phyloP scores from a whole-genome alignment of 345 rosid genomes.

The Sonneratia caseolaris region DNA sequence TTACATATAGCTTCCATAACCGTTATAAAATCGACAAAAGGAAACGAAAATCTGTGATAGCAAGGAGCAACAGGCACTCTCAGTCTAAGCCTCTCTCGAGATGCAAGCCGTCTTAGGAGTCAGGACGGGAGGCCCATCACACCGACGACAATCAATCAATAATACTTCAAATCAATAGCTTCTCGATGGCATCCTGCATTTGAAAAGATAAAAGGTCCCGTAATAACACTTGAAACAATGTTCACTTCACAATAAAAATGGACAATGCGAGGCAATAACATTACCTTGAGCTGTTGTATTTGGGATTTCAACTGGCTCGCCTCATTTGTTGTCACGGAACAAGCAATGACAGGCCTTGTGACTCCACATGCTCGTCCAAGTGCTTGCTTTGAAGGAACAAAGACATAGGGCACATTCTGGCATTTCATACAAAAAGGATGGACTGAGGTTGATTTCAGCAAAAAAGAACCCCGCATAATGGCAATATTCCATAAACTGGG shows the following conservation, averaged over 20 bases:
- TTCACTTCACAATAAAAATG: too few relatives aligned
- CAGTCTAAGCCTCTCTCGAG: slow-evolving; percentile 65
- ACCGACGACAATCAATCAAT: slow-evolving; percentile 49
- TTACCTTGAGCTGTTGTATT: slow-evolving; percentile 82
- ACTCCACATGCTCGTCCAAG: slow-evolving; percentile 98
- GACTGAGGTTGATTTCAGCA: not conserved
- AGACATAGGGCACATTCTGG: slow-evolving; percentile 97
- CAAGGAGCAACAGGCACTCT: slow-evolving; percentile 17
- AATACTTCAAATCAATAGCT: slow-evolving; percentile 56
- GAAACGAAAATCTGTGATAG: not conserved
- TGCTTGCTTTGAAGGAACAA: slow-evolving; percentile 94
- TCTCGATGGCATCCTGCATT: slow-evolving; percentile 92
- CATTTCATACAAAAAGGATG: slow-evolving; percentile 3
- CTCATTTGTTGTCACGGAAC: slow-evolving; percentile 78
- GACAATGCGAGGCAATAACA: not conserved
- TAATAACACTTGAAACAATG: not conserved
- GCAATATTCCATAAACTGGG: not conserved
- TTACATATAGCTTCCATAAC: not conserved
- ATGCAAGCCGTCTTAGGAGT: slow-evolving; percentile 16
- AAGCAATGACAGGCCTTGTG: slow-evolving; percentile 86
- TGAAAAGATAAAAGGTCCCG: not conserved
- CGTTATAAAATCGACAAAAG: not conserved
- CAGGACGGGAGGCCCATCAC: slow-evolving; percentile 69
- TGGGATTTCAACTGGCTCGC: slow-evolving; percentile 81
- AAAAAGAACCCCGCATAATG: not conserved